Conservation (phyloP, 139 green algal species). For the Marvania coccoides region DNA sequence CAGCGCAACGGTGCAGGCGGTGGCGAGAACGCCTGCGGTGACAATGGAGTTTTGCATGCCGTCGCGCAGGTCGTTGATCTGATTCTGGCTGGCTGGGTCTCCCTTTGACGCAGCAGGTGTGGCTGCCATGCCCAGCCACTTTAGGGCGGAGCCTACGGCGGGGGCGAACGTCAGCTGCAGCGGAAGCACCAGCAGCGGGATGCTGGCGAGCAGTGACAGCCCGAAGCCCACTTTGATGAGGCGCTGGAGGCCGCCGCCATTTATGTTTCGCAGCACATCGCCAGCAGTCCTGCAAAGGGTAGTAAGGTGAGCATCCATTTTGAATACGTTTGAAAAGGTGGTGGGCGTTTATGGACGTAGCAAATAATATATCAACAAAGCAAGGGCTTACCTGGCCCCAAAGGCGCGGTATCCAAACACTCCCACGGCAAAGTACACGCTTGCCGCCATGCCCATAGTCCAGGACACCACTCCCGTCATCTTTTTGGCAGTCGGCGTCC, state of each 20-base stretch:
- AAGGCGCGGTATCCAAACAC: slow-evolving; percentile 65
- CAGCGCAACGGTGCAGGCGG: slow-evolving; percentile 3
- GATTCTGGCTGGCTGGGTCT: neutral
- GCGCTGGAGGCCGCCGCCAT: slow-evolving; percentile 45
- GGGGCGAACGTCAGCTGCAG: slow-evolving; percentile 48
- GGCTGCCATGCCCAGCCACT: neutral
- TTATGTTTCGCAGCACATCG: slow-evolving; percentile 75
- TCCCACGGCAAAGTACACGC: slow-evolving; percentile 66
- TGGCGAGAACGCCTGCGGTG: slow-evolving; percentile 7
- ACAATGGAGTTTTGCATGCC: no score
- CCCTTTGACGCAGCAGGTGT: neutral
- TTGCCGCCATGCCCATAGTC: slow-evolving; percentile 3
- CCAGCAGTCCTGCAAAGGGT: slow-evolving; percentile 33
- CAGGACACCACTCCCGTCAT: slow-evolving; percentile 45
- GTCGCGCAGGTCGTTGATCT: neutral
- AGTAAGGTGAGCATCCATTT: no score
- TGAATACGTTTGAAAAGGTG: no score
- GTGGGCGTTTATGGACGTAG: no score
- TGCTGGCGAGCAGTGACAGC: slow-evolving; percentile 57
- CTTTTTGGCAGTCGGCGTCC: slow-evolving; percentile 16
- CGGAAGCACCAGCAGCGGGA: slow-evolving; percentile 68
- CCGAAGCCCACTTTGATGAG: slow-evolving; percentile 71
- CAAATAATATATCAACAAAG: no score
- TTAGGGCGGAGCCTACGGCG: slow-evolving; percentile 1
- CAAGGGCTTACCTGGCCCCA: slow-evolving; percentile 15